A percentile compares a stretch with the other conserved stretches of the same genome.
phyloP scores from a whole-genome alignment of 2,329 filamentous ascomycete genomes.

The Fusarium irregulare region DNA sequence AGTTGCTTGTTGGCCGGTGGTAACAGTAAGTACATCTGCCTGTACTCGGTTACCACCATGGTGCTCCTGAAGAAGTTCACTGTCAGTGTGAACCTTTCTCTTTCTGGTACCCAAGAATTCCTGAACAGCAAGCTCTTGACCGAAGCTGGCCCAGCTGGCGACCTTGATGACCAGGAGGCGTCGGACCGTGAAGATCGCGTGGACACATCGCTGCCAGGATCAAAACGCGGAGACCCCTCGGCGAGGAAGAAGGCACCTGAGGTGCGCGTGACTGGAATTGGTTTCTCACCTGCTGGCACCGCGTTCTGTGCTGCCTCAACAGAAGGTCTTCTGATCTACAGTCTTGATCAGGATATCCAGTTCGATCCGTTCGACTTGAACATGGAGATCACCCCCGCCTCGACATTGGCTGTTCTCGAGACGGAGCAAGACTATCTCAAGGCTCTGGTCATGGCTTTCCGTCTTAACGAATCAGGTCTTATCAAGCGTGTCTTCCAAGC shows the following conservation, averaged over 20 bases:
- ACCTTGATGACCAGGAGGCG: conserved; percentile 89
- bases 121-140: conserved; percentile 92
- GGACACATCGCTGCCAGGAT: conserved; percentile 83
- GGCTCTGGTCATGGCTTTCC: conserved; percentile 96
- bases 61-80: conserved; percentile 95
- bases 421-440: conserved; percentile 84
- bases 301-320: conserved; percentile 96
- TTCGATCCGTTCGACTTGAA: conserved; percentile 98
- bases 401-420: conserved; percentile 76
- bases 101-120: conserved; percentile 97
- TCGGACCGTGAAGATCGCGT: conserved; percentile 89
- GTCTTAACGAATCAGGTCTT: conserved; percentile 86
- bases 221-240: conserved; percentile 86
- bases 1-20: conserved; percentile 90
- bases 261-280: conserved; percentile 84
- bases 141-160: conserved; percentile 84
- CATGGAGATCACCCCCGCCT: conserved; percentile 90
- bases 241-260: conserved; percentile 80
- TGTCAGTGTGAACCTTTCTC: conserved; percentile 92
- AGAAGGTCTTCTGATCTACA: conserved; percentile 94
- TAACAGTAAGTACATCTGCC: conserved; percentile 98
- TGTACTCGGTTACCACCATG: conserved; percentile 95
- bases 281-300: conserved; percentile 88
- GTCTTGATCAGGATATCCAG: conserved; percentile 81
- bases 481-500: conserved; percentile 88